Percentiles rank a stretch among this genome's conserved stretches.
Evolutionary conservation across 306 rosid species (phyloP).

Genomic region (Lithocarpus polystachyus): DNA sequence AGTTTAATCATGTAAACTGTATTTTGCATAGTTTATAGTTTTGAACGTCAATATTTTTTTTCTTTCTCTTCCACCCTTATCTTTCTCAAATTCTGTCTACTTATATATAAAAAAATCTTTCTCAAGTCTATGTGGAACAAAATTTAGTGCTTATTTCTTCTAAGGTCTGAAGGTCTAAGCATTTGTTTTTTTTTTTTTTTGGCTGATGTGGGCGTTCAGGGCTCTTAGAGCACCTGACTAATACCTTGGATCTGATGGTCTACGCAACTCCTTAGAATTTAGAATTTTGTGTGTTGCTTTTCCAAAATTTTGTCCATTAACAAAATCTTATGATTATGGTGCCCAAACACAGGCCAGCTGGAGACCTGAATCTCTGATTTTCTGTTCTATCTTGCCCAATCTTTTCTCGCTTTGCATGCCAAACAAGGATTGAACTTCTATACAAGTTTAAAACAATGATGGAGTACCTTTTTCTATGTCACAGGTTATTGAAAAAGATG

Average conservation of each 20-base stretch:
- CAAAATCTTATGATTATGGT: background rate
- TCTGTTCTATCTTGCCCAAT: background rate
- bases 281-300: background rate
- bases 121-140: background rate
- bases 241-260: background rate
- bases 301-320: background rate
- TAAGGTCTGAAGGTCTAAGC: background rate
- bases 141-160: background rate
- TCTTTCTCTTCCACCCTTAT: background rate
- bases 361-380: background rate
- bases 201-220: too few relatives aligned
- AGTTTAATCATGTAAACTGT: background rate
- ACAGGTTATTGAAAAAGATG: slow-evolving; percentile 47
- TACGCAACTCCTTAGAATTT: background rate
- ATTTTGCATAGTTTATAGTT: background rate
- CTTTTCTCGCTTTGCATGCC: background rate
- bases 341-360: background rate
- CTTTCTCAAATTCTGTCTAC: background rate
- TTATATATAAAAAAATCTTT: background rate
- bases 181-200: background rate
- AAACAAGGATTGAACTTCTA: background rate
- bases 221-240: too few relatives aligned
- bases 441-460: background rate
- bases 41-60: background rate
- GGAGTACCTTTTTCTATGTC: slow-evolving; percentile 7